A percentile compares a stretch with the other conserved stretches of the same genome.
phyloP scores from a whole-genome alignment of 352 stramenopile species.

The Phytophthora citrophthora region DNA sequence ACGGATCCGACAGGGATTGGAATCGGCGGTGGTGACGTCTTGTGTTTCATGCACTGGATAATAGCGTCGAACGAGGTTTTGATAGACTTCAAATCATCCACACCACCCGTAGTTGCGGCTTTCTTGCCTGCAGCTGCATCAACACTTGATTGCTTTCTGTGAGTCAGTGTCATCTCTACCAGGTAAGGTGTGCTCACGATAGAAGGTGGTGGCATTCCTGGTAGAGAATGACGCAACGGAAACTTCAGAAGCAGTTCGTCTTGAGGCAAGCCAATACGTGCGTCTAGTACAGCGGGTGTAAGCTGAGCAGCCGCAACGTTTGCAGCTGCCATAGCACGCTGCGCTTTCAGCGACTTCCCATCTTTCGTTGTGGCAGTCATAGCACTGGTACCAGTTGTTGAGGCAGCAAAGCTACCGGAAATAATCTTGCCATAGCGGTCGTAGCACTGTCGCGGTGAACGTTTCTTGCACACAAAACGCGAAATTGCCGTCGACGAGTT shows the following conservation, averaged over 20 bases:
- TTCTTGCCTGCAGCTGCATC: conserved; percentile 29
- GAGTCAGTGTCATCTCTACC: conserved; percentile 59
- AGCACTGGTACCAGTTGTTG: conserved; percentile 1
- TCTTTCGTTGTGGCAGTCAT: conserved; percentile 46
- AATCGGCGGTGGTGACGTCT: conserved; percentile 74
- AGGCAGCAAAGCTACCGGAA: conserved; percentile 48
- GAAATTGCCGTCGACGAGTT: conserved; percentile 78
- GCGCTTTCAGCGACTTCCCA: conserved; percentile 50
- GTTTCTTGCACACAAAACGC: conserved; percentile 76
- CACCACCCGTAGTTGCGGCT: conserved; percentile 8
- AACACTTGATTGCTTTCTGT: conserved; percentile 40
- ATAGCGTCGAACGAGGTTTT: conserved; percentile 83
- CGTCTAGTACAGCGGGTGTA: conserved; percentile 55
- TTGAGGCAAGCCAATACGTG: conserved; percentile 63
- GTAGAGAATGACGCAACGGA: conserved; percentile 50
- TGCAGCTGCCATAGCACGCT: conserved; percentile 44
- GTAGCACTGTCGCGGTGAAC: conserved; percentile 85
- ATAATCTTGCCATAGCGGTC: conserved; percentile 88
- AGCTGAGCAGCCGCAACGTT: conserved; percentile 43
- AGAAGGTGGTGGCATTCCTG: conserved; percentile 69
- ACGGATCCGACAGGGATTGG: conserved; percentile 49
- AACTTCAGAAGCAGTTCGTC: conserved; percentile 68
- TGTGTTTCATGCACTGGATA: conserved; percentile 88
- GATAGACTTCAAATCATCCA: conserved; percentile 83
- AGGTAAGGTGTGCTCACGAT: conserved; percentile 57